Conservation (phyloP, 2,329 filamentous ascomycete species). For the Dactylellina drechsleri region DNA sequence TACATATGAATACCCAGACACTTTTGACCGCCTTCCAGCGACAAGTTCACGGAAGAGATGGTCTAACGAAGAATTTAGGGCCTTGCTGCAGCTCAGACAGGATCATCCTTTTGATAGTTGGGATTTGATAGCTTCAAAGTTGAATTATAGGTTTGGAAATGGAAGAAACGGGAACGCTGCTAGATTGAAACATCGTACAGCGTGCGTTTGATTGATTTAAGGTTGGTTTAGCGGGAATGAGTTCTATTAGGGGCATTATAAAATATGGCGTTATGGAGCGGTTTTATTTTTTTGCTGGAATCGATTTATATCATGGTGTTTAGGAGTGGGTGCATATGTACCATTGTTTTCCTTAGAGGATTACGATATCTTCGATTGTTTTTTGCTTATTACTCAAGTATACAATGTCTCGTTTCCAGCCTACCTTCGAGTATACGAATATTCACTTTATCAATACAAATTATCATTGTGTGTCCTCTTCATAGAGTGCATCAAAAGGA, state of each 20-base stretch:
- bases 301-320: neutral
- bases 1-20: too few relatives aligned
- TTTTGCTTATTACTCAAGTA: neutral
- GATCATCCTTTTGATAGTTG: conserved; percentile 15
- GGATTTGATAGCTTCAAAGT: conserved; percentile 8
- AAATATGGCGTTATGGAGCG: neutral
- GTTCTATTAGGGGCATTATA: neutral
- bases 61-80: conserved; percentile 18
- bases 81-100: conserved; percentile 10
- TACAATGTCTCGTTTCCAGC: too few relatives aligned
- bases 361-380: neutral
- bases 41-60: conserved; percentile 14
- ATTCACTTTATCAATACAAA: too few relatives aligned
- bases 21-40: neutral
- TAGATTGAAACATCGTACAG: conserved; percentile 13
- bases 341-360: neutral
- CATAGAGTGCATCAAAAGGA: too few relatives aligned
- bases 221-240: neutral
- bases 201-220: neutral
- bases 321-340: neutral
- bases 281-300: too few relatives aligned
- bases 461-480: too few relatives aligned
- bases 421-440: too few relatives aligned
- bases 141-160: conserved; percentile 21
- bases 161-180: conserved; percentile 30